Base-by-base conservation (phyloP, 176 grass and related monocot genomes). In the Microstegium vimineum region DNA sequence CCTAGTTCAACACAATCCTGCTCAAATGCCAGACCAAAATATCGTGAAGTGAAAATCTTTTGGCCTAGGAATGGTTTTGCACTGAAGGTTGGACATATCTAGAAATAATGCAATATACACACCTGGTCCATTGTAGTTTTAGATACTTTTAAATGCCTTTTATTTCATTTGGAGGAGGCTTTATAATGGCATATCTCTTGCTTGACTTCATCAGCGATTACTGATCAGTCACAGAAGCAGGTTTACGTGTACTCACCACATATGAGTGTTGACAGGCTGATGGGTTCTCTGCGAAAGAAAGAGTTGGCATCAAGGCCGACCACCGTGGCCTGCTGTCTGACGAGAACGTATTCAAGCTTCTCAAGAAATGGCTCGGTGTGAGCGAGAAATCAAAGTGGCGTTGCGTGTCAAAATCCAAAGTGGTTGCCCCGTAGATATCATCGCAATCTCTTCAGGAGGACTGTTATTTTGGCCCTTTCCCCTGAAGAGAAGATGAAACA, bases 261-360 rank as follows among this genome's bases (percentile, higher is more conserved):
- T 75, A 26, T 51, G n/a, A 5, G 63, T 52, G 16, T 78, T 57
- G 63, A 66, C 73, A 98, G 95, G 95, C 95, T 76, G 95, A 98
- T 82, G 92, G 95, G 23, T 91, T 95, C 65, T 41, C 54, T 28
- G 92, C 95, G 0, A 86, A 84, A 66, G 88, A 86, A 84, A 98
- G 92, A 80, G 86, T 93, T 34, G 92, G 92, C 16, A 28, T 98
- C 79, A 47, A 84, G 26, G 85, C 75, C 2, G 84, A 82, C 71
- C 95, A 98, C 71, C 71, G 95, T 25, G 90, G 84, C 41, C 85
- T 95, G 5, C 79, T 98, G 45, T 87, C 76, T 0, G 90, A 98
- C 4, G 82, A 94, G 67, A 86, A 83, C 31, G 89, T 98, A 35
- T 82, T 98, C 23, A 41, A 84, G 71, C 80, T 95, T 79, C 36